Percentiles rank a stretch among this genome's conserved stretches.
Evolutionary conservation across 169 alveolate species (phyloP).

Genomic region (Cryptosporidium tyzzeri): DNA sequence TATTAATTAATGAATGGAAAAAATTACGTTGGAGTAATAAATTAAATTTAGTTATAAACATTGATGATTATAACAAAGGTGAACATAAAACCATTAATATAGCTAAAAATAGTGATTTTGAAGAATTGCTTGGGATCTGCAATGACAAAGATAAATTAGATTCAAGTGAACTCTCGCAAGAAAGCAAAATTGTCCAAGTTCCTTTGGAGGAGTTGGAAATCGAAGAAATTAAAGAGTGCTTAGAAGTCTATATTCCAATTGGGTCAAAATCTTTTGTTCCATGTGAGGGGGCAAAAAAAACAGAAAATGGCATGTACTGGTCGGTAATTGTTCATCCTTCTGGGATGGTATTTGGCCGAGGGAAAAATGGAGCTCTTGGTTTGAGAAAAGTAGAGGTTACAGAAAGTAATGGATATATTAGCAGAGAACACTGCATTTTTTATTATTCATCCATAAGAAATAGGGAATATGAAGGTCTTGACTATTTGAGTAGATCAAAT

Average conservation of each 20-base stretch:
- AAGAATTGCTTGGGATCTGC: not conserved
- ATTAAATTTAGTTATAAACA: conserved; percentile 40
- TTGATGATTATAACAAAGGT: conserved; percentile 11
- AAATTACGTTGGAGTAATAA: conserved; percentile 73
- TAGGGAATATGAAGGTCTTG: not conserved
- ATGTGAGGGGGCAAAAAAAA: conserved; percentile 51
- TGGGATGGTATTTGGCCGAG: conserved; percentile 76
- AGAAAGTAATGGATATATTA: conserved; percentile 87
- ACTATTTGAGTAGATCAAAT: conserved; percentile 8
- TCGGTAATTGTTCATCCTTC: conserved; percentile 69
- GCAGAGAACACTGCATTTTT: conserved; percentile 90
- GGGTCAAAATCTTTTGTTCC: conserved; percentile 8
- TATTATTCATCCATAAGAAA: conserved; percentile 34
- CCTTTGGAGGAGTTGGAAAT: conserved; percentile 39
- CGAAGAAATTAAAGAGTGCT: conserved; percentile 56
- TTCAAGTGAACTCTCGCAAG: not conserved
- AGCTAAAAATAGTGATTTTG: not conserved
- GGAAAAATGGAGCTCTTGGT: conserved; percentile 59
- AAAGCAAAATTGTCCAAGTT: conserved; percentile 1
- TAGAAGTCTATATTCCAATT: conserved; percentile 60
- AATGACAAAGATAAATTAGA: not conserved
- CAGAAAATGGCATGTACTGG: conserved; percentile 63
- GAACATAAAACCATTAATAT: not conserved
- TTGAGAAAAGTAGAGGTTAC: conserved; percentile 71
- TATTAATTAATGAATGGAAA: conserved; percentile 42